These are phyloP conservation scores for Kwoniella sp. DNA, from an alignment of 768 basidiomycete species.

Conservation along the genomic window DNA sequence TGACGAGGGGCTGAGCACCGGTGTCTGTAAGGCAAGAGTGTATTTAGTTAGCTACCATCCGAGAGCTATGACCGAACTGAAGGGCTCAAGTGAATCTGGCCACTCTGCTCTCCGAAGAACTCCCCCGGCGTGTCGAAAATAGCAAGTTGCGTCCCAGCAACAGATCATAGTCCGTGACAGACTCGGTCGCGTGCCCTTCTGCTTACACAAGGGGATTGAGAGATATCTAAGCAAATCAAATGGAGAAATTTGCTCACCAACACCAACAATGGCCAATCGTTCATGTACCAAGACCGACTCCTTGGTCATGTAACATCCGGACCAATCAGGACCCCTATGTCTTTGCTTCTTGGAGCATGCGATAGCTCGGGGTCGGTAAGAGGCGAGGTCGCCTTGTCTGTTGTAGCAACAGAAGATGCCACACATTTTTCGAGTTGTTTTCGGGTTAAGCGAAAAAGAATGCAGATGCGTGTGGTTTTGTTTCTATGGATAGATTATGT, in stretches of 20 bases:
- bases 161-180: too few relatives aligned
- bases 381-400: slow-evolving; percentile 66
- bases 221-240: too few relatives aligned
- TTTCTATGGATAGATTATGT: too few relatives aligned
- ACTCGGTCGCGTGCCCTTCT: too few relatives aligned
- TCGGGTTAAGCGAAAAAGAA: neutral
- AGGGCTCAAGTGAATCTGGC: too few relatives aligned
- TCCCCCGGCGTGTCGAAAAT: too few relatives aligned
- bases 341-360: slow-evolving; percentile 85
- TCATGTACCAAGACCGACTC: slow-evolving; percentile 86
- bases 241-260: too few relatives aligned
- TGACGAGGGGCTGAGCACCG: slow-evolving; percentile 90
- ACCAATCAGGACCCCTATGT: slow-evolving; percentile 98
- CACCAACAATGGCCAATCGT: slow-evolving; percentile 94
- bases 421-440: slow-evolving; percentile 67
- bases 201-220: too few relatives aligned
- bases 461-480: too few relatives aligned
- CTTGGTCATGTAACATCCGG: slow-evolving; percentile 86
- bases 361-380: slow-evolving; percentile 72
- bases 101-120: too few relatives aligned
- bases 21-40: slow-evolving; percentile 65
- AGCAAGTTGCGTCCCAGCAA: too few relatives aligned
- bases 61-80: neutral
- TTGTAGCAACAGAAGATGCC: slow-evolving; percentile 88
- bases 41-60: slow-evolving; percentile 3